Conservation (phyloP, 176 grass and related monocot species). For the Eleusine indica region DNA sequence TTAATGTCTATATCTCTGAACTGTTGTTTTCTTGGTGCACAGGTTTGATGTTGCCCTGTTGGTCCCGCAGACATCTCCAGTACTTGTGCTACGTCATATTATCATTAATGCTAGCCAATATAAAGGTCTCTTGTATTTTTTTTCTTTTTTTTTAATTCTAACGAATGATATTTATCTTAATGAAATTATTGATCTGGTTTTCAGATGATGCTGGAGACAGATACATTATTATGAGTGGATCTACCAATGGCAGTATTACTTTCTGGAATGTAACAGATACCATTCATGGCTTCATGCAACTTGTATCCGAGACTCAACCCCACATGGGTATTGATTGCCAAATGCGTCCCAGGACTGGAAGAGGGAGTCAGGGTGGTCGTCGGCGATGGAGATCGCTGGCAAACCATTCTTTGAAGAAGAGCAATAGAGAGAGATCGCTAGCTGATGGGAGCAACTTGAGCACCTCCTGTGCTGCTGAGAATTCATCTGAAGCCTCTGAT, state of each 20-base stretch:
- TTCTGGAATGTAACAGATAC: slow-evolving; percentile 85
- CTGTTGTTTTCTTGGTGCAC: slow-evolving; percentile 38
- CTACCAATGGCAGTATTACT: slow-evolving; percentile 87
- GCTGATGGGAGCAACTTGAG: slow-evolving; percentile 29
- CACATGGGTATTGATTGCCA: slow-evolving; percentile 71
- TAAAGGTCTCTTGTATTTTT: slow-evolving; percentile 39
- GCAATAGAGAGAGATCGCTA: background rate
- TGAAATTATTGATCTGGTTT: slow-evolving; percentile 24
- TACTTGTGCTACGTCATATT: slow-evolving; percentile 73
- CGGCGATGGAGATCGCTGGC: slow-evolving; percentile 69
- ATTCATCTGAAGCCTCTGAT: slow-evolving; percentile 4
- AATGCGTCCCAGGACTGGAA: slow-evolving; percentile 79
- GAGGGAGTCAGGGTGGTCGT: slow-evolving; percentile 88
- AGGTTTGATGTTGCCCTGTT: slow-evolving; percentile 96
- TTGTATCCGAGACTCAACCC: slow-evolving; percentile 63
- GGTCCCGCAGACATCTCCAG: slow-evolving; percentile 69
- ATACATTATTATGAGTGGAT: slow-evolving; percentile 77
- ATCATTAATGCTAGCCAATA: slow-evolving; percentile 32
- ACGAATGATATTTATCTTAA: slow-evolving; percentile 25
- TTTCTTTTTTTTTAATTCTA: slow-evolving; percentile 15
- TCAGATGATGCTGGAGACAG: slow-evolving; percentile 50
- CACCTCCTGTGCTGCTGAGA: slow-evolving; percentile 14
- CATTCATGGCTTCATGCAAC: slow-evolving; percentile 71
- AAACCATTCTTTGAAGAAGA: slow-evolving; percentile 47
- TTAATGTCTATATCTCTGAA: slow-evolving; percentile 35